Evolutionary conservation across 2,329 filamentous ascomycete species (phyloP).

Genomic region (Harringtonia aguacate): DNA sequence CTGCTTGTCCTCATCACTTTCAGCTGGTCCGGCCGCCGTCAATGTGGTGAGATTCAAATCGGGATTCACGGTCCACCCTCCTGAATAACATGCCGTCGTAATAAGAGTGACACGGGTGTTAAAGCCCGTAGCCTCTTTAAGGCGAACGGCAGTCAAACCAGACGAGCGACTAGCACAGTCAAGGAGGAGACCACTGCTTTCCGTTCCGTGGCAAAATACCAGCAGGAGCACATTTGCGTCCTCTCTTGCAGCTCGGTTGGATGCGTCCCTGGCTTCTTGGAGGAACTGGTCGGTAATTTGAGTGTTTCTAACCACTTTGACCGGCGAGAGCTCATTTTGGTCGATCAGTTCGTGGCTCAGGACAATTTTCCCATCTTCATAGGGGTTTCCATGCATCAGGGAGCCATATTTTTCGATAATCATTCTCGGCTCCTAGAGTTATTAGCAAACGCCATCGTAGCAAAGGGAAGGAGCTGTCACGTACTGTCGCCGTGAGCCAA

Average conservation of each 20-base stretch:
- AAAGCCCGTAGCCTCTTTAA: background rate
- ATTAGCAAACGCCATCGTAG: too few species aligned
- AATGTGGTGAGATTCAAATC: background rate
- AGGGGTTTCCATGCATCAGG: background rate
- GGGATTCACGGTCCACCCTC: background rate
- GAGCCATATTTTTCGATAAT: background rate
- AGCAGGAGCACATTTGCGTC: background rate
- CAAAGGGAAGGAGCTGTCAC: background rate
- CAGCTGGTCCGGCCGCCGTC: background rate
- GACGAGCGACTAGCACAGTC: background rate
- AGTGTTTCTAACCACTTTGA: background rate
- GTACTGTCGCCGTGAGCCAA: background rate
- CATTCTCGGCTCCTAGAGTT: background rate
- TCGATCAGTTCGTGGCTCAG: background rate
- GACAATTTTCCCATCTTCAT: background rate
- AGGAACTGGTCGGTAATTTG: background rate
- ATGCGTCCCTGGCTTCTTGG: background rate
- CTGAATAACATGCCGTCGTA: background rate
- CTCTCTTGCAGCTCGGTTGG: background rate
- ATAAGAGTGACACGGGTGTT: background rate
- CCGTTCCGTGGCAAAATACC: background rate
- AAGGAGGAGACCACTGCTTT: background rate
- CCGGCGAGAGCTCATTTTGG: background rate
- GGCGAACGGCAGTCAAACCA: background rate
- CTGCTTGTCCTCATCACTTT: too few species aligned